Conservation (phyloP, 495 filamentous ascomycete genomes). For the Neurospora cerealis region DNA sequence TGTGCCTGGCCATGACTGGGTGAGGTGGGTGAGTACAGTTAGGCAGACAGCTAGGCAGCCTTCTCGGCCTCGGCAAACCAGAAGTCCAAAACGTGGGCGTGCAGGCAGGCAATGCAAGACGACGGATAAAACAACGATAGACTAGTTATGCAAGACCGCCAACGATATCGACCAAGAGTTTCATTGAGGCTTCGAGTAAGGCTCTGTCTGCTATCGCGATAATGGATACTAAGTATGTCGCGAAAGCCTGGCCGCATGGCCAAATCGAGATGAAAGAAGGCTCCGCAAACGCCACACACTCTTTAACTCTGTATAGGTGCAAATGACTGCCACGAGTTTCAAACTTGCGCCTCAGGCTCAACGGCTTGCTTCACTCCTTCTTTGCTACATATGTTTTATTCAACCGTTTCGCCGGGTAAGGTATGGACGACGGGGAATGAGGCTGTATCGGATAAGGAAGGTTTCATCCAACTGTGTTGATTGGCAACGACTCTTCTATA, state of each 20-base stretch:
- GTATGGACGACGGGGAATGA: not conserved
- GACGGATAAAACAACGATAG: not conserved
- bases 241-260: not conserved
- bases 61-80: not conserved
- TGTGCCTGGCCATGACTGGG: not conserved
- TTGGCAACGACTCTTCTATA: not conserved
- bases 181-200: not conserved
- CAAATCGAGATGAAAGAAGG: not conserved
- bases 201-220: not conserved
- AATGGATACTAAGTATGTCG: not conserved
- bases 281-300: not conserved
- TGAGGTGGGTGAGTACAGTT: not conserved
- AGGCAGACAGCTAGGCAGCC: not conserved
- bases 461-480: not conserved
- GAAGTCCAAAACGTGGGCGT: not conserved
- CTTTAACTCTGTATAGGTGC: not conserved
- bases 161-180: not conserved
- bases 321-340: not conserved
- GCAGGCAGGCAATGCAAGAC: not conserved
- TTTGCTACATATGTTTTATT: not conserved
- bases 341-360: not conserved
- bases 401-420: not conserved
- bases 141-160: not conserved
- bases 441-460: not conserved
- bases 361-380: not conserved